Base-by-base conservation (phyloP, 148 eudicot species). In the Mesembryanthemum crystallinum region DNA sequence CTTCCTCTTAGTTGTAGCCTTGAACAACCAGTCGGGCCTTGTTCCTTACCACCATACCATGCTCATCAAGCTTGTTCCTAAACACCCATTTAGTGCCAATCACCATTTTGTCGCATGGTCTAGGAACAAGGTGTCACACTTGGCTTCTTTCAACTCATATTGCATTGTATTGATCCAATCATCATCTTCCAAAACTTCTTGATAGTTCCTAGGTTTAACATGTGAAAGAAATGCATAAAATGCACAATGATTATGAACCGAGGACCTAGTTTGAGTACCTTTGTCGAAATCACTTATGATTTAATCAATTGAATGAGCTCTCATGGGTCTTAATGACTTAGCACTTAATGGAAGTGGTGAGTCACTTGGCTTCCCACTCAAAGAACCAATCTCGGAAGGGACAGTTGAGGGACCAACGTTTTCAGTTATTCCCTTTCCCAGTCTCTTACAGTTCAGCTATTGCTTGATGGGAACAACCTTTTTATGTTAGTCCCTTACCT, bases 31-130 rank as follows among this genome's bases (percentile, higher is more conserved):
- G 15, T 21, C 73, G 2, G 1, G 52, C 55, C 58, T 71, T 71
- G 13, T 71, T 71, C 23, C 74, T 71, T 4, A 71, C 62, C 20
- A 71, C 35, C 4, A 20, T 29, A 0, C 74, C 61, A 0, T 8
- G 7, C 4, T 71, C 62, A 29, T 71, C 74, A 1, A 71, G 62
- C 39, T 52, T 71, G 7, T 71, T 71, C 13, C 62, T 28, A 51
- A 71, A 71, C 4, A 49, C 74, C 62, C 62, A 71, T 14, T 43
- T 27, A 3, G 37, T 51, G 14, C 24, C 37, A 25, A 49, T 71
- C 0, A 55, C 37, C 1, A 14, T 27, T 18, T 24, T 8, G 23
- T 71, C 20, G 0, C 5, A 5, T 25, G 74, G 74, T 52, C 61
- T 14, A 51, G 62, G 35, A 0, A 1, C 61, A 7, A 71, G 27